A percentile compares a stretch with the other conserved stretches of the same genome.
Conservation (phyloP, 257 asterid species). For the Verbascum thapsus region DNA sequence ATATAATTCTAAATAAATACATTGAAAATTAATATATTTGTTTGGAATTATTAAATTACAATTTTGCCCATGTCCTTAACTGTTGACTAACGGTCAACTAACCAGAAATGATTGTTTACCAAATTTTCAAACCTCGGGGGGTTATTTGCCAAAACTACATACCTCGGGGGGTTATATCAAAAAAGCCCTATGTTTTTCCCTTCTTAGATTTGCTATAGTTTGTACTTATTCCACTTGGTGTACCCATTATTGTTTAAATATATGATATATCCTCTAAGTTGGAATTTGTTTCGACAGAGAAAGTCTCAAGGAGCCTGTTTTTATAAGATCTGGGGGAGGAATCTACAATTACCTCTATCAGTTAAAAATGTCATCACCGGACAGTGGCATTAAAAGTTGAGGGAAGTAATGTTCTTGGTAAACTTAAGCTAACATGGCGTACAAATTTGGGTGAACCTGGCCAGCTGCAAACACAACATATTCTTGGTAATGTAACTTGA, state of each 20-base stretch:
- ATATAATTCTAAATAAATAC: too few species aligned
- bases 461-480: slow-evolving; percentile 93
- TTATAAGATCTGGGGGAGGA: slow-evolving; percentile 89
- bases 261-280: slow-evolving; percentile 22
- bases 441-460: slow-evolving; percentile 99
- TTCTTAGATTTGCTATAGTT: neutral
- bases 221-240: slow-evolving; percentile 22
- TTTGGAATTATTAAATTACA: too few species aligned
- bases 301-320: slow-evolving; percentile 69
- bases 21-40: too few species aligned
- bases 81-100: too few species aligned
- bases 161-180: too few species aligned
- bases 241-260: slow-evolving; percentile 22
- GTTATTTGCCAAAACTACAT: too few species aligned
- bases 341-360: slow-evolving; percentile 88
- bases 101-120: too few species aligned
- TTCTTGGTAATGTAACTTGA: slow-evolving; percentile 91
- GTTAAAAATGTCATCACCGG: slow-evolving; percentile 65
- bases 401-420: slow-evolving; percentile 93
- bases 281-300: slow-evolving; percentile 52
- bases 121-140: too few species aligned
- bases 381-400: slow-evolving; percentile 63
- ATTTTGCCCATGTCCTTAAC: too few species aligned
- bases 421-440: slow-evolving; percentile 97
- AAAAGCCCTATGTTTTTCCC: too few species aligned